Evolutionary conservation across 176 grass and related monocot genomes (phyloP), one percentile per base, ranked within the genome.

Genomic region (Avena atlantica): DNA sequence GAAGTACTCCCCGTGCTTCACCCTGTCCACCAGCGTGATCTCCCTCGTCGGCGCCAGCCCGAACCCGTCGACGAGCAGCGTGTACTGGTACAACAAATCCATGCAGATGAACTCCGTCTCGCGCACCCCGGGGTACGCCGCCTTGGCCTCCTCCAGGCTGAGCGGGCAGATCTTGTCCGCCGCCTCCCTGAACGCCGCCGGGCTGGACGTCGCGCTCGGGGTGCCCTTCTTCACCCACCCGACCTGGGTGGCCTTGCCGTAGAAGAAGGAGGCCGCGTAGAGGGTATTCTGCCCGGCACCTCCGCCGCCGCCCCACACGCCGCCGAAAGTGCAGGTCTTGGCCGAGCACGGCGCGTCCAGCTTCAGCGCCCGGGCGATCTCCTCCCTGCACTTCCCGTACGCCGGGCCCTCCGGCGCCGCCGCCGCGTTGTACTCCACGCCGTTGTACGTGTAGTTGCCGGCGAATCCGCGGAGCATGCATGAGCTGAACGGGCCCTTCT

Each of bases 71-170:
- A 47, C 69, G 4, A 72, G 69, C 19, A 72, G 2, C 19, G 69
- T 21, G 69, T 72, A 72, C 69, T 72, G 69, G 40, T 72, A 72
- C 37, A 45, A 1, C 15, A 94, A 72, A 61, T 94, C 92, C 89
- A 94, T 91, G 83, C 92, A 91, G 2, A 91, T 34, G 69, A 71
- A 94, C 20, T 87, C 87, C 83, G 91, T 20, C 40, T 87, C 83
- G 0, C 6, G 5, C 14, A 61, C 52, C 6, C 31, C 25, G 6
- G 84, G 71, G 63, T 90, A 90, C 50, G 31, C 76, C 1, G 62
- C 59, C 19, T 17, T 59, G 47, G 79, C 89, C 3, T 90, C 79
- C 9, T 49, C 5, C 2, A 13, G 65, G 34, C 70, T 63, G 21
- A 90, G 37, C 11, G 24, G 17, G 34, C 89, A 90, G 14, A 61